These are phyloP conservation scores for Chlorencoelia australis DNA, from an alignment of 2,329 filamentous ascomycete genomes.

Conservation along the genomic window DNA sequence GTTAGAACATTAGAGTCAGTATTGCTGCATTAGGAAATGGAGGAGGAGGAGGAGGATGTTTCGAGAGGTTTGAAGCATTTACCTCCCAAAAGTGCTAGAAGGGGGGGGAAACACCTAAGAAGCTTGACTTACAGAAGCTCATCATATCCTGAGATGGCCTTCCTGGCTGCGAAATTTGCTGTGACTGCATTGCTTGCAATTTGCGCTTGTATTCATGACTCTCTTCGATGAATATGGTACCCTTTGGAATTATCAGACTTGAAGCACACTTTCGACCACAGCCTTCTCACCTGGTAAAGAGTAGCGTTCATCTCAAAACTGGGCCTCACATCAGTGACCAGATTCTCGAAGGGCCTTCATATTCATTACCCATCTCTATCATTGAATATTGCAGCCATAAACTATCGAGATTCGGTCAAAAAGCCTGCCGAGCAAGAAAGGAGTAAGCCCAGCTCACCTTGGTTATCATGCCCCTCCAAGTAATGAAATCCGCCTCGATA, in stretches of 20 bases:
- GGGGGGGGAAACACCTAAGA: too few species aligned
- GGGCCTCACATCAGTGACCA: slow-evolving; percentile 7
- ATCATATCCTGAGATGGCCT: slow-evolving; percentile 65
- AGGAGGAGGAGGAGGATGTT: too few species aligned
- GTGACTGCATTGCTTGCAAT: slow-evolving; percentile 47
- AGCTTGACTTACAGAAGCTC: too few species aligned
- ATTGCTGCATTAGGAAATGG: too few species aligned
- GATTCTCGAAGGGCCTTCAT: too few species aligned
- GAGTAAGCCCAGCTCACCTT: slow-evolving; percentile 53
- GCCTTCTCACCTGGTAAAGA: slow-evolving; percentile 60
- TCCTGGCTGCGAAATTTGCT: slow-evolving; percentile 37
- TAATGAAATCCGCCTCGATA: slow-evolving; percentile 71
- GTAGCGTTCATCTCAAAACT: slow-evolving; percentile 97
- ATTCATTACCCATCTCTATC: slow-evolving; percentile 59
- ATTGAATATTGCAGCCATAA: slow-evolving; percentile 78
- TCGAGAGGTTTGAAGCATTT: too few species aligned
- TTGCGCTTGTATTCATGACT: slow-evolving; percentile 64
- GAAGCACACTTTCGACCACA: neutral
- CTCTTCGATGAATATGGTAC: slow-evolving; percentile 79
- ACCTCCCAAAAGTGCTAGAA: too few species aligned
- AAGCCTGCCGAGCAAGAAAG: too few species aligned
- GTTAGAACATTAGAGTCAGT: too few species aligned
- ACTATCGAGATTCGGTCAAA: slow-evolving; percentile 49
- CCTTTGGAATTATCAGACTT: slow-evolving; percentile 30
- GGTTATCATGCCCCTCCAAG: slow-evolving; percentile 98